A percentile compares a stretch with the other conserved stretches of the same genome.
Evolutionary conservation across 257 asterid genomes (phyloP).

Genomic region (Jaltomata sinuosa): DNA sequence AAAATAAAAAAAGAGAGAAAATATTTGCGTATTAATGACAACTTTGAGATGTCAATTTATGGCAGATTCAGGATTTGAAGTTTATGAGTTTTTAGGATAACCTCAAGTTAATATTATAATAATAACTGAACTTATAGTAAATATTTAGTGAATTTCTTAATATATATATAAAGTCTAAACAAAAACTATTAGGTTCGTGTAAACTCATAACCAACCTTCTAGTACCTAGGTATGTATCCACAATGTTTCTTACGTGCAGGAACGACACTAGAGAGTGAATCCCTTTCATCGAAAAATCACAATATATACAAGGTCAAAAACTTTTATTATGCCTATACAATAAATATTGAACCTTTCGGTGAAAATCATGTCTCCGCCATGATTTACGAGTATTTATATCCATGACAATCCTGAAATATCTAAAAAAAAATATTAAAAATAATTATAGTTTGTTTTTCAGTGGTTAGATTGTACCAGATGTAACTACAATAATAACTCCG

Average conservation of each 20-base stretch:
- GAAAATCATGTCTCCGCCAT: fast-evolving
- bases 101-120: too few relatives aligned
- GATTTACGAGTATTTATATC: fast-evolving
- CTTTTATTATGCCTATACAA: not conserved
- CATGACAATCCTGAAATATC: not conserved
- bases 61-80: not conserved
- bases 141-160: too few relatives aligned
- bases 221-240: not conserved
- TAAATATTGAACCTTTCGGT: not conserved
- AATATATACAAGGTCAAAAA: not conserved
- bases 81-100: not conserved
- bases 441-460: not conserved
- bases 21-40: not conserved
- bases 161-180: not conserved
- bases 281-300: not conserved
- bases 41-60: not conserved
- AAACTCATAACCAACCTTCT: too few relatives aligned
- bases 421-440: too few relatives aligned
- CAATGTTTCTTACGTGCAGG: not conserved
- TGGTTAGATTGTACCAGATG: too few relatives aligned
- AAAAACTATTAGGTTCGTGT: not conserved
- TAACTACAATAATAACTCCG: conserved; percentile 30
- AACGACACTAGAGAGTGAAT: not conserved
- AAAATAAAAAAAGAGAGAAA: too few relatives aligned
- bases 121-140: too few relatives aligned